Conservation (phyloP, 2,329 filamentous ascomycete species). For the Colletotrichum lentis region DNA sequence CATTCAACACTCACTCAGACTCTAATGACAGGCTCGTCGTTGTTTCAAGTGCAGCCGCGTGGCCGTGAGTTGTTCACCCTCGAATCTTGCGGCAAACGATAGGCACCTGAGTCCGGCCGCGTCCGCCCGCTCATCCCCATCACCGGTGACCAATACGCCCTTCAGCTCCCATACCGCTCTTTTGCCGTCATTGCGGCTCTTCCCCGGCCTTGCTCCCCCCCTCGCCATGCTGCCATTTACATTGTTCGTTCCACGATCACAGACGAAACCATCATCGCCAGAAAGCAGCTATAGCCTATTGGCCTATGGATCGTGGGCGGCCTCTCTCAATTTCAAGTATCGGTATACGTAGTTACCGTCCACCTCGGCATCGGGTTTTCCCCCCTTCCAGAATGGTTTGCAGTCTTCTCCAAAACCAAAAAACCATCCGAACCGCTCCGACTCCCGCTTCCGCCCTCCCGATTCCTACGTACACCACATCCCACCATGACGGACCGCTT, state of each 20-base stretch:
- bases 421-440: too few relatives aligned
- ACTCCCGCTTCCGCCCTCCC: neutral
- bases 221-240: neutral
- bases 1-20: neutral
- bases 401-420: neutral
- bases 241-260: too few relatives aligned
- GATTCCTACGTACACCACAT: neutral
- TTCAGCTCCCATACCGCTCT: neutral
- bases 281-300: neutral
- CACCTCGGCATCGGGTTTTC: neutral
- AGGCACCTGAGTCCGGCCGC: neutral
- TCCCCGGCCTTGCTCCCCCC: neutral
- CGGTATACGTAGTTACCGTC: neutral
- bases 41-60: neutral
- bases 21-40: neutral
- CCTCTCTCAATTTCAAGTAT: neutral
- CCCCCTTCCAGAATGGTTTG: neutral
- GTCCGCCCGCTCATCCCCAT: neutral
- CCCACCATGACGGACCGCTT: neutral
- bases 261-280: neutral
- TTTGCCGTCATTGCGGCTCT: neutral
- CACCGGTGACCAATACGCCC: neutral
- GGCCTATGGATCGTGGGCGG: neutral
- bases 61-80: constrained; percentile 3
- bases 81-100: neutral